These are phyloP conservation scores for Prunus padus DNA, from an alignment of 306 rosid genomes.

Conservation along the genomic window DNA sequence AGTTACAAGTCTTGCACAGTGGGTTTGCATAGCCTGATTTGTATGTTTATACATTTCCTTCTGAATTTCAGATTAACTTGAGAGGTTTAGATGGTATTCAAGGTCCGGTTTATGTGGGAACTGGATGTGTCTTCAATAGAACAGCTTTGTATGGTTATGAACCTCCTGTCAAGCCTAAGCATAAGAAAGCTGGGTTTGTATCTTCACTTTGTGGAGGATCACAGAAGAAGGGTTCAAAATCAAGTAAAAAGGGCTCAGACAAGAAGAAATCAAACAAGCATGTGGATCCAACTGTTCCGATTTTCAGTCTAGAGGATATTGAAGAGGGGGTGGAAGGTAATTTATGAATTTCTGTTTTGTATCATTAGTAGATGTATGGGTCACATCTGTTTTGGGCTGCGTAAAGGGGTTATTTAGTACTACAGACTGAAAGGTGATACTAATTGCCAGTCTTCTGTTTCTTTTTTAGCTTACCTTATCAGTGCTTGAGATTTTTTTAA, in stretches of 20 bases:
- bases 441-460: too few species aligned
- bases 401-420: too few species aligned
- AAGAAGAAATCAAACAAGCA: conserved; percentile 77
- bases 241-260: conserved; percentile 70
- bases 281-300: conserved; percentile 77
- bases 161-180: conserved; percentile 84
- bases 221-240: conserved; percentile 66
- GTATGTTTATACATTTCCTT: conserved; percentile 12
- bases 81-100: conserved; percentile 97
- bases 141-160: conserved; percentile 93
- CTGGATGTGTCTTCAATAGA: conserved; percentile 95
- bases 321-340: conserved; percentile 98
- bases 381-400: too few species aligned
- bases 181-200: conserved; percentile 63
- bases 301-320: conserved; percentile 82
- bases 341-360: background rate
- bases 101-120: conserved; percentile 98
- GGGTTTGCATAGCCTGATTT: conserved; percentile 1
- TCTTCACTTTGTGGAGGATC: conserved; percentile 74
- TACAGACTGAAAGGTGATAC: too few species aligned
- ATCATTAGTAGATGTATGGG: background rate
- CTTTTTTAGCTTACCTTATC: too few species aligned
- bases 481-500: too few species aligned
- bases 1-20: background rate
- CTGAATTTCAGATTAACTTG: conserved; percentile 73